These are phyloP conservation scores for Tephrocybe rancida DNA, from an alignment of 768 basidiomycete species.

Conservation along the genomic window DNA sequence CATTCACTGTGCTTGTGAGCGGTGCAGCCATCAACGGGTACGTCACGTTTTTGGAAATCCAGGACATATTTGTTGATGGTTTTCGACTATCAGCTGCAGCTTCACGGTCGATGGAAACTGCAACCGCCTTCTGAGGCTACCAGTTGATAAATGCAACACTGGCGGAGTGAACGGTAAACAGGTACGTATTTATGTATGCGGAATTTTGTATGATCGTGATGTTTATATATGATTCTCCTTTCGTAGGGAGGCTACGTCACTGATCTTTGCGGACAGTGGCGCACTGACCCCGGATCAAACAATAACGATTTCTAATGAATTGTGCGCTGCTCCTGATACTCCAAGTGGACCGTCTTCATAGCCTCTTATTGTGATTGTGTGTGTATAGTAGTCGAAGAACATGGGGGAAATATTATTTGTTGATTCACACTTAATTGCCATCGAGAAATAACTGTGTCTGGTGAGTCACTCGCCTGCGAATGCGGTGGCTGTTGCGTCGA, in stretches of 20 bases:
- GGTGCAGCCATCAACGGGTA: constrained; percentile 12
- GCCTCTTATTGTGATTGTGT: too few relatives aligned
- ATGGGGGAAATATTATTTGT: too few relatives aligned
- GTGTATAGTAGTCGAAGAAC: too few relatives aligned
- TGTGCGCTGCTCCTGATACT: too few relatives aligned
- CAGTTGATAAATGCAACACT: constrained; percentile 20
- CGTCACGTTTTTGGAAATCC: background rate
- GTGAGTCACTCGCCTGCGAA: too few relatives aligned
- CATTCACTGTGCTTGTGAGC: constrained; percentile 10
- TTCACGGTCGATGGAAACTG: constrained; percentile 18
- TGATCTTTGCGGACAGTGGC: constrained; percentile 21
- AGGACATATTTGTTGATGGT: too few relatives aligned
- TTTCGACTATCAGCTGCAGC: constrained; percentile 8
- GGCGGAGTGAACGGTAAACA: too few relatives aligned
- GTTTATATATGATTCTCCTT: background rate
- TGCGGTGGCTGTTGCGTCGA: too few relatives aligned
- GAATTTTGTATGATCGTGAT: background rate
- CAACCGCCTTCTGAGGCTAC: too few relatives aligned
- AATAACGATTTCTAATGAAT: constrained; percentile 3
- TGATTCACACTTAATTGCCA: too few relatives aligned
- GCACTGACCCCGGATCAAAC: constrained; percentile 15
- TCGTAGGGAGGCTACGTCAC: constrained; percentile 17
- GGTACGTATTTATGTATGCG: constrained; percentile 16
- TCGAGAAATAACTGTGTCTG: too few relatives aligned
- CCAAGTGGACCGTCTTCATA: too few relatives aligned